Base-by-base conservation (phyloP, 805 yeast species). In the Cyberlindnera mississippiensis region DNA sequence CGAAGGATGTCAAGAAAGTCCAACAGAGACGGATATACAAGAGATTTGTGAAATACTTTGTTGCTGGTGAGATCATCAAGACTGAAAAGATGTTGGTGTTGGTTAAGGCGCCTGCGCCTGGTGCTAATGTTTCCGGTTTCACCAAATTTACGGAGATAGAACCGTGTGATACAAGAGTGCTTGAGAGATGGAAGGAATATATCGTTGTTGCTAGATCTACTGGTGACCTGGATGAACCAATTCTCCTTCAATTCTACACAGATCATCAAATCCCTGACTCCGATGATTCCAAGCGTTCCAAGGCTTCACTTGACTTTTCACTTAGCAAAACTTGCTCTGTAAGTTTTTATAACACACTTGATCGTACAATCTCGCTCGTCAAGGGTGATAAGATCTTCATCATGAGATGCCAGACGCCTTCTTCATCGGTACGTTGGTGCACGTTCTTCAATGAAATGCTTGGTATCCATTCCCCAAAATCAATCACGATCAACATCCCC, bases 121-220 rank as follows among this genome's bases (percentile, higher is more conserved):
- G 69, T 1, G 33, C 50, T 6, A 53, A 57, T n/a, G 45, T 41
- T 4, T 19, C 45, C 6, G 44, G 49, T 2, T 56, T 69, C 11
- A 60, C 67, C 5, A 46, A 16, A 1, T 71, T 73, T 44, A 67
- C 72, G 12, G 87, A 80, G 45, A 56, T 62, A 9, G 80, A 76
- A 42, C 64, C 71, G 1, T 67, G 69, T 19, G 77, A 76, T 31
- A 69, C 85, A 1, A 63, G 82, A 39, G 71, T 85, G 1, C 46
- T 70, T 9, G 90, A 85, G 43, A 64, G 88, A 36, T 88, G 96
- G 93, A 77, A 73, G 46, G 96, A 90, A 57, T 86, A 80, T 56
- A 65, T 78, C 20, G 82, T 85, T 3, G 87, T 85, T 2, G 80
- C 83, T 1, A 66, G 91, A 45, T 72, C 76, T n/a, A 78, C 85